Evolutionary conservation across 129 eudicot species (phyloP).

Genomic region (Centrapalus pauciflorus): DNA sequence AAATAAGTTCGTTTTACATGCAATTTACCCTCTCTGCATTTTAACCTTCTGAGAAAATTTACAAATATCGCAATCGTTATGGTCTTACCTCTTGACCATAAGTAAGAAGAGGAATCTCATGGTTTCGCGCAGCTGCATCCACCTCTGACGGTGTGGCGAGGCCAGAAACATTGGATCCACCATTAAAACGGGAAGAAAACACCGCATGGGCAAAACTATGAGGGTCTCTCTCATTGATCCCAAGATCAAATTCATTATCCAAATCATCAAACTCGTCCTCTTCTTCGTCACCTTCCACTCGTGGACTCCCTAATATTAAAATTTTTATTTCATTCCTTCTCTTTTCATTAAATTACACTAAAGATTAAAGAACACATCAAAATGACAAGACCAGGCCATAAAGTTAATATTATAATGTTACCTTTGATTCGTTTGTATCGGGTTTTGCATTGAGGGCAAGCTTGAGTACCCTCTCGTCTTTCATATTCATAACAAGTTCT

Average conservation of each 20-base stretch:
- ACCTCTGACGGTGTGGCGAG: constrained; percentile 37
- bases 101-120: constrained; percentile 59
- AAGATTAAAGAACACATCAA: neutral
- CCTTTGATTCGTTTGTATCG: constrained; percentile 71
- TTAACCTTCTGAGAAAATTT: constrained; percentile 5
- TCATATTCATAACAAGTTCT: constrained; percentile 73
- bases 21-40: too few species aligned
- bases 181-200: constrained; percentile 35
- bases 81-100: constrained; percentile 52
- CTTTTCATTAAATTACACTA: neutral
- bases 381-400: neutral
- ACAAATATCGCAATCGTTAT: neutral
- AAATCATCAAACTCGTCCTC: constrained; percentile 74
- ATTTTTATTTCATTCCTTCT: constrained; percentile 5
- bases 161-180: constrained; percentile 43
- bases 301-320: constrained; percentile 42
- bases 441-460: constrained; percentile 82
- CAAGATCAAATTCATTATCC: constrained; percentile 50
- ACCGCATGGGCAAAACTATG: constrained; percentile 38
- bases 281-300: constrained; percentile 84
- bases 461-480: constrained; percentile 61
- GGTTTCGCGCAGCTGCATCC: constrained; percentile 20
- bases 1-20: too few species aligned
- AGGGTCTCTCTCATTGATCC: constrained; percentile 33
- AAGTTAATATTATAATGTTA: neutral